phyloP scores from a whole-genome alignment of 495 filamentous ascomycete species.

The Pseudotulostoma volvatum region DNA sequence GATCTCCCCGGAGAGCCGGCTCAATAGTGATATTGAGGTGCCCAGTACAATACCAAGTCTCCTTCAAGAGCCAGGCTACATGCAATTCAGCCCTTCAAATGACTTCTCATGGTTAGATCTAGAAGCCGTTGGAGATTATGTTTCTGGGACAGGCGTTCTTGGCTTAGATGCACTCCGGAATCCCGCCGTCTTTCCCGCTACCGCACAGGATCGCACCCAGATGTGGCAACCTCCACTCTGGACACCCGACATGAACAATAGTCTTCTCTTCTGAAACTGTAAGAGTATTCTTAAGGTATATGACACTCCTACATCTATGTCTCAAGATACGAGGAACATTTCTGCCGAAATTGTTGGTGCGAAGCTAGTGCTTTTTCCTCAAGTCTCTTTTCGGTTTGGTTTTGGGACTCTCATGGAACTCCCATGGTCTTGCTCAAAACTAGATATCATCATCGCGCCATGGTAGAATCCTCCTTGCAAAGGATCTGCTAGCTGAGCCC shows the following conservation, averaged over 20 bases:
- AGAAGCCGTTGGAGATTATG: slow-evolving; percentile 40
- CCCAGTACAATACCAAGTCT: slow-evolving; percentile 1
- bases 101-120: slow-evolving; percentile 44
- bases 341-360: too few relatives aligned
- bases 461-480: too few relatives aligned
- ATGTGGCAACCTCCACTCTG: slow-evolving; percentile 26
- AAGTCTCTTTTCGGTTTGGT: too few relatives aligned
- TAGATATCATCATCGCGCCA: too few relatives aligned
- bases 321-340: too few relatives aligned
- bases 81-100: slow-evolving; percentile 33
- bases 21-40: slow-evolving; percentile 7
- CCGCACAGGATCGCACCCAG: slow-evolving; percentile 20
- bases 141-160: slow-evolving; percentile 24
- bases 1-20: slow-evolving; percentile 17
- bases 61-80: slow-evolving; percentile 10
- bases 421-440: too few relatives aligned
- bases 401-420: too few relatives aligned
- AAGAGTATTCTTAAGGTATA: too few relatives aligned
- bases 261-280: slow-evolving; percentile 21
- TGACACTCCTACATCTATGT: background rate
- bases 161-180: slow-evolving; percentile 19
- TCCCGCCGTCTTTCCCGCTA: slow-evolving; percentile 3
- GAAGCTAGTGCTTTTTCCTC: too few relatives aligned
- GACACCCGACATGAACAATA: slow-evolving; percentile 28
- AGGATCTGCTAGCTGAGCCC: too few relatives aligned